Evolutionary conservation across 257 asterid genomes (phyloP), one percentile per base, ranked within the genome.

Genomic region (Gentiana dahurica): DNA sequence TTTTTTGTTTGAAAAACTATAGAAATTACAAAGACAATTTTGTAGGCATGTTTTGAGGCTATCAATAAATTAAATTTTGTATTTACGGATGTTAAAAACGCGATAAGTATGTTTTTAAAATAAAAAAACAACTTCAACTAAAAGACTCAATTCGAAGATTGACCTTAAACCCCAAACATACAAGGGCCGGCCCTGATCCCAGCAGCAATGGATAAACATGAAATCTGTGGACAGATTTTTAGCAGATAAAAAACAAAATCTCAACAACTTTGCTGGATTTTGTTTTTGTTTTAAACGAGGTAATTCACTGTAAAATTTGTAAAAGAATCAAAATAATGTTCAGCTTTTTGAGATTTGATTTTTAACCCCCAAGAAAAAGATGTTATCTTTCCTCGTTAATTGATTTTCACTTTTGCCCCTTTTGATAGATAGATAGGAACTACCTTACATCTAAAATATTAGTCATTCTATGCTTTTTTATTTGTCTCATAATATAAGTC

Each of bases 311-410:
- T 5, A 37, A 37, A 37, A 64, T 72, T 13, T 64, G 59, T 66
- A 73, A 74, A 64, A 72, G 75, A 68, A 78, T 71, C 83, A 58
- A 68, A 51, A 54, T 51, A 45, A 62, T 34, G 63, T 24, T 24
- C 86, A 65, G 80, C 86, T 79, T 82, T 77, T 62, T 53, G 36
- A 71, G 87, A 82, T 82, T 24, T 75, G 59, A 61, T 62, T 4
- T 56, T 77, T 70, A 73, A 76, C 72, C 81, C 77, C 88, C 34
- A 70, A 35, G 46, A 37, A 41, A 41, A 10, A 41, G 44, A 39
- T 41, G 9, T 41, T 10, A 0, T 41, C 5, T 41, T 41, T n/a
- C 35, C 37, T 34, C 44, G 10, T 43, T 15, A 59, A 4, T 60
- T 55, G 9, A 35, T 34, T 44, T 47, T 57, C 51, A 55, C 53